Conservation (phyloP, 176 grass and related monocot genomes). For the Cymbopogon citratus region DNA sequence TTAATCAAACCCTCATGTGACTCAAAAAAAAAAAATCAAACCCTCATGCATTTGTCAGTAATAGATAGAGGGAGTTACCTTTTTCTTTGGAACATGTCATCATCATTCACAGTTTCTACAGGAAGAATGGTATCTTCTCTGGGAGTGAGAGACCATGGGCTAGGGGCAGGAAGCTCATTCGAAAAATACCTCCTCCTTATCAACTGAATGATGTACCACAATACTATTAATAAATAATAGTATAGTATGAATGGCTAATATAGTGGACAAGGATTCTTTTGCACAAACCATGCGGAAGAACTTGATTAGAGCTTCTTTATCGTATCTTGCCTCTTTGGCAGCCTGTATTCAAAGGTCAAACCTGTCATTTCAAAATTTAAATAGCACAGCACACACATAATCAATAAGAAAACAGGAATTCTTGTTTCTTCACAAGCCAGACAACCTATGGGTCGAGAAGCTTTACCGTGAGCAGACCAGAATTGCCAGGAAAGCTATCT, state of each 20-base stretch:
- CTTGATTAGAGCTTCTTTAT: constrained; percentile 93
- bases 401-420: neutral
- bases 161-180: constrained; percentile 69
- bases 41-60: neutral
- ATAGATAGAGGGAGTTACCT: constrained; percentile 33
- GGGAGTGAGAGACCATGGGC: constrained; percentile 57
- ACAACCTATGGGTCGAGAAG: neutral
- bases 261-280: constrained; percentile 15
- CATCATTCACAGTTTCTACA: constrained; percentile 61
- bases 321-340: constrained; percentile 88
- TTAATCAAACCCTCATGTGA: no score
- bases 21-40: no score
- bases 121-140: constrained; percentile 49
- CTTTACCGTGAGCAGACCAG: constrained; percentile 74
- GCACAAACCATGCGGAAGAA: constrained; percentile 88
- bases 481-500: constrained; percentile 88
- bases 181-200: constrained; percentile 97
- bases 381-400: constrained; percentile 8
- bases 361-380: constrained; percentile 26
- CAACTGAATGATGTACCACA: constrained; percentile 60
- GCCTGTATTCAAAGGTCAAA: constrained; percentile 65
- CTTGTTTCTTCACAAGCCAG: neutral
- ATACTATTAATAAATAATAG: constrained; percentile 17
- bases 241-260: neutral
- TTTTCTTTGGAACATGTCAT: constrained; percentile 73